phyloP scores from a whole-genome alignment of 495 filamentous ascomycete species.

The Parathielavia appendiculata region DNA sequence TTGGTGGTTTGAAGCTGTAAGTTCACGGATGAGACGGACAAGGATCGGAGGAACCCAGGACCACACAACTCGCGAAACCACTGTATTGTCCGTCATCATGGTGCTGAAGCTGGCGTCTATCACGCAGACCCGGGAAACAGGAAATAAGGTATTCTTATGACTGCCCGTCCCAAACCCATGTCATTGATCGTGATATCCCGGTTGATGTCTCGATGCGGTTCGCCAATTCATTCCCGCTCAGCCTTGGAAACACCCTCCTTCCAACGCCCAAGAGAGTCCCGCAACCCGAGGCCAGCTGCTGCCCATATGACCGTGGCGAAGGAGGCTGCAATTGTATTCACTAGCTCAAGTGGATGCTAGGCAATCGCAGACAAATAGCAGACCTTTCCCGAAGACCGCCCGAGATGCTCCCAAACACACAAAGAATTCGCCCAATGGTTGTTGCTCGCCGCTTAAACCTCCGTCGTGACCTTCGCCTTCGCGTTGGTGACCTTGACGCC shows the following conservation, averaged over 20 bases:
- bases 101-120: not conserved
- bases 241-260: not conserved
- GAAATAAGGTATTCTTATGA: not conserved
- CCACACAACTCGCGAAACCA: not conserved
- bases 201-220: not conserved
- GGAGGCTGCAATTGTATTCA: conserved; percentile 28
- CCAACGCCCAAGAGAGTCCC: conserved; percentile 3
- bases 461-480: conserved; percentile 96
- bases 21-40: too few species aligned
- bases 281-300: not conserved
- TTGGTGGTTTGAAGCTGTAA: too few species aligned
- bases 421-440: conserved; percentile 29
- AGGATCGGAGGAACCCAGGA: too few species aligned
- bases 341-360: conserved; percentile 30
- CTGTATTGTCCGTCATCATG: not conserved
- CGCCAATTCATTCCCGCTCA: conserved; percentile 4
- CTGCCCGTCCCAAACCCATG: not conserved
- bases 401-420: conserved; percentile 33
- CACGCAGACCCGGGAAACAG: not conserved
- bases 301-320: conserved; percentile 25
- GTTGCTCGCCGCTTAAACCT: conserved; percentile 60
- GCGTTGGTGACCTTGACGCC: conserved; percentile 99
- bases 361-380: conserved; percentile 31
- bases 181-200: not conserved
- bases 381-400: conserved; percentile 33